Conservation (phyloP, 805 yeast genomes). For the Pachysolen tannophilus region DNA sequence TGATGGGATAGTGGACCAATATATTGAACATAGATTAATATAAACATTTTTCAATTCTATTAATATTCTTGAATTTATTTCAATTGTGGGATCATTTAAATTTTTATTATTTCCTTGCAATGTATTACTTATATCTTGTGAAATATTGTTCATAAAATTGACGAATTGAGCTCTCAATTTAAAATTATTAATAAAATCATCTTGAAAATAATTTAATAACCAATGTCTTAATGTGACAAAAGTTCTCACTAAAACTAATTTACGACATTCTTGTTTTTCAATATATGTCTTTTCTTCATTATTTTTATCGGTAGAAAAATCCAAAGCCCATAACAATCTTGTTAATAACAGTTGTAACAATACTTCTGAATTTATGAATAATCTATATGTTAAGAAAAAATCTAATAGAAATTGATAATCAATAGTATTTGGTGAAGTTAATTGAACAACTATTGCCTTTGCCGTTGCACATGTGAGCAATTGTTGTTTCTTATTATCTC, state of each 20-base stretch:
- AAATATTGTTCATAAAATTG: slow-evolving; percentile 31
- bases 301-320: slow-evolving; percentile 13
- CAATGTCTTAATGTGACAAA: slow-evolving; percentile 87
- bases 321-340: slow-evolving; percentile 68
- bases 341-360: slow-evolving; percentile 55
- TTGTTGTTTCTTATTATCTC: background rate
- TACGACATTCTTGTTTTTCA: slow-evolving; percentile 44
- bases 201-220: slow-evolving; percentile 78
- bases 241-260: slow-evolving; percentile 65
- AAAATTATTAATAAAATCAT: slow-evolving; percentile 61
- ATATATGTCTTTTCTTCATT: too few relatives aligned
- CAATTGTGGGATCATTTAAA: slow-evolving; percentile 1
- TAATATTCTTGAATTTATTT: slow-evolving; percentile 18
- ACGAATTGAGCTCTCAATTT: slow-evolving; percentile 39
- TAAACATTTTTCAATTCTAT: slow-evolving; percentile 26
- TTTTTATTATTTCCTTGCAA: background rate
- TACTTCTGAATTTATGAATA: slow-evolving; percentile 50
- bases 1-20: slow-evolving; percentile 22
- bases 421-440: slow-evolving; percentile 65
- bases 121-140: slow-evolving; percentile 7
- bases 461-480: slow-evolving; percentile 18
- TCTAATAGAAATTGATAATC: slow-evolving; percentile 78
- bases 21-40: slow-evolving; percentile 20
- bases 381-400: slow-evolving; percentile 77
- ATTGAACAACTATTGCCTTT: slow-evolving; percentile 42